Base-by-base conservation (phyloP, 257 asterid genomes). In the Lavandula angustifolia region DNA sequence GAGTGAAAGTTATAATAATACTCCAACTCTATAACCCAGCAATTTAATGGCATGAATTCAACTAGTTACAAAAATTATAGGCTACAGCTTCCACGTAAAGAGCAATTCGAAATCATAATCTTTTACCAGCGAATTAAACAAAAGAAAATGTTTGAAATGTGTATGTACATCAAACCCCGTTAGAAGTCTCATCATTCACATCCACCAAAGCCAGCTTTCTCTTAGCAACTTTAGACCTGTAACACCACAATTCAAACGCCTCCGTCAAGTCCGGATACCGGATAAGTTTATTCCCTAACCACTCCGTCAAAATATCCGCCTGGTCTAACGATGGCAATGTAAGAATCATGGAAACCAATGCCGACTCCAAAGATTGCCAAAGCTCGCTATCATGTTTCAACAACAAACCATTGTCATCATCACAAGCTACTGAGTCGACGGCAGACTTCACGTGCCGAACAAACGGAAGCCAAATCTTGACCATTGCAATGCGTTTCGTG, bases 221-320 rank as follows among this genome's bases (percentile, higher is more conserved):
- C 72, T 68, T 85, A 10, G 94, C 88, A 64, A 80, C 92, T 78
- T 89, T 89, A 59, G 99, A 89, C 76, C 96, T 70, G 64, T 82
- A 85, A 73, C 99, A 92, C 99, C 97, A 92, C 10, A 78, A 82
- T 74, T 92, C 97, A 73, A 92, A 85, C 9, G 94, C 97, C 81
- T 89, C 96, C 0, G 96, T 89, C 50, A 92, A 76, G 62, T 92
- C 96, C 7, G 96, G 98, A 75, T 89, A 92, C 37, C 54, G 76
- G 60, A 86, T 62, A n/a, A 76, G 79, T 61, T 85, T 78, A 70
- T 82, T 64, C 16, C 73, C 80, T 43, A 89, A 73, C 95, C 95
- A 92, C 70, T 84, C 92, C 2, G 85, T 77, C 76, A 88, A 83
- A 40, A 92, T 80, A 31, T 79, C 88, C 0, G 95, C 91, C 65